Base-by-base conservation (phyloP, 441 rosid species). In the Isatis lusitanica region DNA sequence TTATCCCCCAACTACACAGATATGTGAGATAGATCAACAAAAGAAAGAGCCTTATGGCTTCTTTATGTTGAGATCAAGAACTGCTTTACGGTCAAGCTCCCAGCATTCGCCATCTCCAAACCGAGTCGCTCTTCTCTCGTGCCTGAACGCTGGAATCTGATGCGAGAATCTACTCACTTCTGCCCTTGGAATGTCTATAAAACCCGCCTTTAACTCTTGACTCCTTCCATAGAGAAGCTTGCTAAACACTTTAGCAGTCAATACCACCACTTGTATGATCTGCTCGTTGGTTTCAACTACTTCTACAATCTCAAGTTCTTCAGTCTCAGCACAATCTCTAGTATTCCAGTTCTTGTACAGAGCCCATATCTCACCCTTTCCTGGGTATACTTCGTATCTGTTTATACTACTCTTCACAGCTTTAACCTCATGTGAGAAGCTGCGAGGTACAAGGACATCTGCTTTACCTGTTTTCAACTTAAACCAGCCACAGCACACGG, bases 51-150 rank as follows among this genome's bases (percentile, higher is more conserved):
- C 55, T 55, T 66, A 58, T 17, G 55, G 40, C 8, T 21, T 53
- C 55, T 51, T 40, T 53, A 5, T 53, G 50, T 55, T 55, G 13
- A 75, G 48, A 47, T 78, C 76, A 8, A 79, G 58, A 74, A 84
- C 43, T 47, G 86, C 83, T 10, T 33, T 59, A 12, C 82, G 74
- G 76, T 86, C 90, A 31, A 85, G 80, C 76, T 86, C 80, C 88
- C 88, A 90, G 39, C 35, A 46, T 40, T 66, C 75, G 1, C 51
- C 53, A 53, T 74, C 78, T 57, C 76, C 78, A 39, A 4, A 56
- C 61, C 62, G 48, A 17, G 62, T 39, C 17, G 12, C 52, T 44
- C 66, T 69, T 43, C 62, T 26, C 7, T 39, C 26, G 4, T 48
- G 80, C 68, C 69, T 74, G 5, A 66, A 60, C 26, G 85, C 78